A percentile compares a stretch with the other conserved stretches of the same genome.
Conservation (phyloP, 164 flowering plant species). For the Vitis labrusca region DNA sequence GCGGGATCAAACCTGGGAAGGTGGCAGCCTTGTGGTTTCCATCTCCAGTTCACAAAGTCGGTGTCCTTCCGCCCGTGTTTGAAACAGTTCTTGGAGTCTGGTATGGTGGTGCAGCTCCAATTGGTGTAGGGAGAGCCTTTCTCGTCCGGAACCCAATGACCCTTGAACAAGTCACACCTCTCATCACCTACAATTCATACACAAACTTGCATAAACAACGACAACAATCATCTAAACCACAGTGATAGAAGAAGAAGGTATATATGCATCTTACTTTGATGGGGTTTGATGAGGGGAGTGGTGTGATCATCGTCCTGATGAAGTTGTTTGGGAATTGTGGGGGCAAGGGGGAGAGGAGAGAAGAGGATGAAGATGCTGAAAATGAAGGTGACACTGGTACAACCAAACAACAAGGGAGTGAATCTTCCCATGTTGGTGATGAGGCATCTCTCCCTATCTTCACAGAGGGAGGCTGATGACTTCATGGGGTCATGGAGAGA, state of each 20-base stretch:
- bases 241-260: not conserved
- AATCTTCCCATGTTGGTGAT: slow-evolving; percentile 13
- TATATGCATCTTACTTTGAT: too few relatives aligned
- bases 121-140: slow-evolving; percentile 34
- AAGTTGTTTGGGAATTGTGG: slow-evolving; percentile 9
- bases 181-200: slow-evolving; percentile 6
- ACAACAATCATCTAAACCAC: not conserved
- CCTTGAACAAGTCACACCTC: slow-evolving; percentile 43
- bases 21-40: slow-evolving; percentile 53
- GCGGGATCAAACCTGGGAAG: slow-evolving; percentile 41
- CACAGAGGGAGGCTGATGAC: not conserved
- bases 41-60: slow-evolving; percentile 57
- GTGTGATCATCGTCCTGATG: slow-evolving; percentile 2
- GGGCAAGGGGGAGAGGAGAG: slow-evolving; percentile 32
- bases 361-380: slow-evolving; percentile 34
- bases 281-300: not conserved
- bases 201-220: not conserved
- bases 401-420: slow-evolving; percentile 19
- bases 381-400: slow-evolving; percentile 17
- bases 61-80: slow-evolving; percentile 41
- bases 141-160: slow-evolving; percentile 50
- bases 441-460: slow-evolving; percentile 12
- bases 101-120: slow-evolving; percentile 46
- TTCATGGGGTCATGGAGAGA: slow-evolving; percentile 7
- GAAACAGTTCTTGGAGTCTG: slow-evolving; percentile 49